Evolutionary conservation across 2,329 filamentous ascomycete species (phyloP).

Genomic region (Sarocladiaceae sp.): DNA sequence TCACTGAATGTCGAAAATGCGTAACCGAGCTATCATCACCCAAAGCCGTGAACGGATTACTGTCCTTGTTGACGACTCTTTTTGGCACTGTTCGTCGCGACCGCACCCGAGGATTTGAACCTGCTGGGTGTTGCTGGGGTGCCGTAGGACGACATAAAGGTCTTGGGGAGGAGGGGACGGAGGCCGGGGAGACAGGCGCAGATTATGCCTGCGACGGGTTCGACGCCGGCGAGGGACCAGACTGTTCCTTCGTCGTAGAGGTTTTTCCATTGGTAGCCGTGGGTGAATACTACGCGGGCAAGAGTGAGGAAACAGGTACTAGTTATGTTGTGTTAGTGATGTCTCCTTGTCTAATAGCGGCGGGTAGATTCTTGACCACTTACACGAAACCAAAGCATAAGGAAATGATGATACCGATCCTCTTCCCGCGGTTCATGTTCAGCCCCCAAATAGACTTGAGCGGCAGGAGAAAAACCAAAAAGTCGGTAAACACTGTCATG

Average conservation of each 20-base stretch:
- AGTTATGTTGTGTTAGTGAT: background rate
- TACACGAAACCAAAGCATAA: conserved; percentile 13
- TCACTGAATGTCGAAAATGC: conserved; percentile 6
- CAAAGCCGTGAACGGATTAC: background rate
- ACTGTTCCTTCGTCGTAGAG: conserved; percentile 10
- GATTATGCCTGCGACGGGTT: conserved; percentile 4
- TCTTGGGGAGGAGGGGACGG: conserved; percentile 1
- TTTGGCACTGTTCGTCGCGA: conserved; percentile 1
- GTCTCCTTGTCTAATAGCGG: background rate
- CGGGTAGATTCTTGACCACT: background rate
- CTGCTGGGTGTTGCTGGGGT: conserved; percentile 4
- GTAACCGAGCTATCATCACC: conserved; percentile 6
- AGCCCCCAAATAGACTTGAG: conserved; percentile 11
- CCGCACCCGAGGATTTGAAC: background rate
- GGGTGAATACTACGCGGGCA: conserved; percentile 5
- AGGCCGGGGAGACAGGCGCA: conserved; percentile 6
- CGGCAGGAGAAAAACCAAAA: conserved; percentile 11
- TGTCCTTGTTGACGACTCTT: conserved; percentile 5
- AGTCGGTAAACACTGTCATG: conserved; percentile 12
- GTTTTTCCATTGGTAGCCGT: conserved; percentile 7
- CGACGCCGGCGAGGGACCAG: conserved; percentile 6
- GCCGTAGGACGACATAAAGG: conserved; percentile 5
- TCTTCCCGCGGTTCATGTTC: conserved; percentile 11
- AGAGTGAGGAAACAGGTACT: conserved; percentile 8
- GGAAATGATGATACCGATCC: conserved; percentile 11